phyloP scores from a whole-genome alignment of 148 eudicot species.

The Rhododendron henanense region DNA sequence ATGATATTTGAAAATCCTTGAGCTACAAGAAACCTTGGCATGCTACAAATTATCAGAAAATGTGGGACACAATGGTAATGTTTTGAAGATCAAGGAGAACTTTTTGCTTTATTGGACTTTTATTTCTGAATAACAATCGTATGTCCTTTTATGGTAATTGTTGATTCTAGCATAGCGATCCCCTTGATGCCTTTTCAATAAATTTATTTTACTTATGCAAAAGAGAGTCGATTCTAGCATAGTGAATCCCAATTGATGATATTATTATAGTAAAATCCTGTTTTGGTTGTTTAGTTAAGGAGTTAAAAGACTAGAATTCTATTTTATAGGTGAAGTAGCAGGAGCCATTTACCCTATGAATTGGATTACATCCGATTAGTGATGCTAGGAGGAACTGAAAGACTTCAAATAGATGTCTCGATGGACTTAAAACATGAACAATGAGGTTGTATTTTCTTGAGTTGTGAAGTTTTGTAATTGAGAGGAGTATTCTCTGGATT shows the following conservation, averaged over 20 bases:
- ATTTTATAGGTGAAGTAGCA: neutral
- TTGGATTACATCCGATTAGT: neutral
- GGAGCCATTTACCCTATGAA: neutral
- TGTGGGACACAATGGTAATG: neutral
- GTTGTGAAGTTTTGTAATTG: neutral
- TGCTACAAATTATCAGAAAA: neutral
- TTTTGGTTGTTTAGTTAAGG: neutral
- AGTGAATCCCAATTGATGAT: neutral
- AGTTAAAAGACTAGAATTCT: neutral
- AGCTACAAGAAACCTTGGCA: neutral
- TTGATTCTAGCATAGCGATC: neutral
- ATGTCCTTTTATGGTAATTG: neutral
- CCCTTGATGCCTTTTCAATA: neutral
- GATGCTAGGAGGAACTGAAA: neutral
- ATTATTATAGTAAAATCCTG: neutral
- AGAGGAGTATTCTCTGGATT: neutral
- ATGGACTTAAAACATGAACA: neutral
- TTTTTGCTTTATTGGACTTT: neutral
- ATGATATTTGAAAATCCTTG: neutral
- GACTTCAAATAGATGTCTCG: neutral
- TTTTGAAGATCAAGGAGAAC: neutral
- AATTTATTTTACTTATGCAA: too few species aligned
- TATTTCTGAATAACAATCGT: neutral
- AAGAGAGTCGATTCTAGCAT: neutral
- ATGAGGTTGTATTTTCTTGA: neutral